Base-by-base conservation (phyloP, 441 rosid genomes). In the Erodium texanum region DNA sequence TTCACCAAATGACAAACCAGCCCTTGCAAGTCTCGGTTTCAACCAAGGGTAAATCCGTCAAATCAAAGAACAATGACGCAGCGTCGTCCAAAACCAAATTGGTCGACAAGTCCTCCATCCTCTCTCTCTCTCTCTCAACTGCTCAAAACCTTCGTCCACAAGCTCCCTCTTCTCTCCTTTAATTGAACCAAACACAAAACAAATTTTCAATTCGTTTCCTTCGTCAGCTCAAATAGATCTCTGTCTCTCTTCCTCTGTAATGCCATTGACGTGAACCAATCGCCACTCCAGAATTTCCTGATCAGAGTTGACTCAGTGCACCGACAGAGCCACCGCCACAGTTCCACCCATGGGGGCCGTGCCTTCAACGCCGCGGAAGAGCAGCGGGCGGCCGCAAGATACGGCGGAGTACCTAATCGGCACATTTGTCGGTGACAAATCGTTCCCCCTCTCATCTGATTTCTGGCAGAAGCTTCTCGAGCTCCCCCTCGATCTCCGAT, bases 401-500 rank as follows among this genome's bases (percentile, higher is more conserved):
- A 67, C 88, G 67, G 89, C 87, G 58, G 99, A 87, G 82, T 82
- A 87, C 68, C 82, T 92, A 75, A 86, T 92, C 71, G 82, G 84
- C 7, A 76, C 90, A 9, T 85, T 94, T 32, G 94, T 94, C 65
- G 98, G 98, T 11, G 94, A 88, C 79, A 92, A 89, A 77, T 87
- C 98, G 59, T 87, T 92, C 63, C 97, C 98, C 0, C 69, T 94
- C 65, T 79, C 79, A 24, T 94, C 98, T 12, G 97, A 94, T 84
- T 90, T 87, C 85, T 94, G 99, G 99, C 86, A 86, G 79, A 89
- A 90, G 76, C 95, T 94, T 18, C 84, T 94, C 15, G 92, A 87
- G 79, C 89, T 92, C 70, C 99, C 97, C 50, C 77, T 79, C 74
- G 82, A 83, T 73, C 89, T 89, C 38, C 88, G 77, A 36, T 94